Percentiles rank a stretch among this genome's conserved stretches.
Conservation (phyloP, 2,329 filamentous ascomycete species). For the Colletotrichum graminicola region DNA sequence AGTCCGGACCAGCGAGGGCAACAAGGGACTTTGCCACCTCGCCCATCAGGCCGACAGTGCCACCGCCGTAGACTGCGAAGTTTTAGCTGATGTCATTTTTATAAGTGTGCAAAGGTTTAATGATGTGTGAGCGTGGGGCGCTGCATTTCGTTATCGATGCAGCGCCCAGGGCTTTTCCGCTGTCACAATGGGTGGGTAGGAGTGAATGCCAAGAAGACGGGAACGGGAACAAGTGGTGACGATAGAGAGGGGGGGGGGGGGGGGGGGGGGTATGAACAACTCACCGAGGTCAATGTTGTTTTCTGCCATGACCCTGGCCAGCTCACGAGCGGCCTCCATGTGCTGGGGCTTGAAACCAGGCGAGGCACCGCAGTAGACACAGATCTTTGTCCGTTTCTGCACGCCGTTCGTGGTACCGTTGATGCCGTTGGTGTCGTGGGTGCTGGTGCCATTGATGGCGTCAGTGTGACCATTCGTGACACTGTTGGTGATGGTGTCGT, state of each 20-base stretch:
- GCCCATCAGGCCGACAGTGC: conserved; percentile 95
- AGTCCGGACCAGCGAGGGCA: conserved; percentile 80
- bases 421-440: conserved; percentile 44
- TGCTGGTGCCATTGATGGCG: conserved; percentile 44
- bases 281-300: conserved; percentile 81
- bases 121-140: conserved; percentile 1
- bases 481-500: conserved; percentile 45
- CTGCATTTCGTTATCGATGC: conserved; percentile 9
- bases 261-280: conserved; percentile 41
- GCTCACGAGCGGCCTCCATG: conserved; percentile 80
- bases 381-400: conserved; percentile 74
- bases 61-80: conserved; percentile 85
- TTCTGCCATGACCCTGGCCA: conserved; percentile 80
- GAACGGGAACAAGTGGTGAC: neutral
- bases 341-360: conserved; percentile 80
- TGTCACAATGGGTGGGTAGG: neutral
- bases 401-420: conserved; percentile 48
- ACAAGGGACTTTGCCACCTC: conserved; percentile 90
- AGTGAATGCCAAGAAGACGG: neutral
- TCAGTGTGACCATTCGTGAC: conserved; percentile 43
- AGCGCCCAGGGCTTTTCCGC: conserved; percentile 10
- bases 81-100: conserved; percentile 23
- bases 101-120: neutral
- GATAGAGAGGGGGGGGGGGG: neutral
- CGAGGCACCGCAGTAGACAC: conserved; percentile 93